Base-by-base conservation (phyloP, 106 monocot genomes). In the Platanthera zijinensis region DNA sequence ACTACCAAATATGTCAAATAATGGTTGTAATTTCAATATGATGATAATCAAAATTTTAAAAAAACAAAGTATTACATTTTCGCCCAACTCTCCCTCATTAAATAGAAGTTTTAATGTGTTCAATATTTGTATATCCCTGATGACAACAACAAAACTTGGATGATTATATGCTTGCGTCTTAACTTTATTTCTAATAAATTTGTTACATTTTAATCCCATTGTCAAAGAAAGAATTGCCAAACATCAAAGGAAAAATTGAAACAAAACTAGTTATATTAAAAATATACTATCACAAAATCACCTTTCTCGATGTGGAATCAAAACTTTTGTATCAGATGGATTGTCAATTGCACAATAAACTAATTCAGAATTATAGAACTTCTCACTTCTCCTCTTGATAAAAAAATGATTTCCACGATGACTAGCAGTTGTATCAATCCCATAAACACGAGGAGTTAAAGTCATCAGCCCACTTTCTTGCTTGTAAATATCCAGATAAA, bases 291-390 rank as follows among this genome's bases (percentile, higher is more conserved):
- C 70, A n/a, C 17, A 70, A 48, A 48, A 48, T 63, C 84, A 99
- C 97, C 94, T 99, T 86, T 89, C 92, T 78, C 94, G 86, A 72
- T 99, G 97, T 51, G 89, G 91, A 76, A 99, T 86, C 73, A 99
- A 70, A 75, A 94, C 80, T 47, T 74, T 82, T 52, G 85, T 85
- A 57, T 81, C 82, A 18, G 83, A 85, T 71, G 85, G 79, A 85
- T 94, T 84, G 52, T 86, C 82, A 74, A 92, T 46, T 7, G 85
- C 86, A 71, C 94, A 99, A 75, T 78, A 84, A 85, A 99, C 79
- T 78, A 99, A 77, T 81, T 94, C 97, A 17, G 97, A 99, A 77
- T 99, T 99, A 81, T 88, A 99, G 78, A 86, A 85, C 70, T 94
- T 83, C 0, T 94, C 82, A 83, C 91, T 99, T 80, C 97, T 86